Conservation (phyloP, 139 green algal species). For the Closterium sp. region DNA sequence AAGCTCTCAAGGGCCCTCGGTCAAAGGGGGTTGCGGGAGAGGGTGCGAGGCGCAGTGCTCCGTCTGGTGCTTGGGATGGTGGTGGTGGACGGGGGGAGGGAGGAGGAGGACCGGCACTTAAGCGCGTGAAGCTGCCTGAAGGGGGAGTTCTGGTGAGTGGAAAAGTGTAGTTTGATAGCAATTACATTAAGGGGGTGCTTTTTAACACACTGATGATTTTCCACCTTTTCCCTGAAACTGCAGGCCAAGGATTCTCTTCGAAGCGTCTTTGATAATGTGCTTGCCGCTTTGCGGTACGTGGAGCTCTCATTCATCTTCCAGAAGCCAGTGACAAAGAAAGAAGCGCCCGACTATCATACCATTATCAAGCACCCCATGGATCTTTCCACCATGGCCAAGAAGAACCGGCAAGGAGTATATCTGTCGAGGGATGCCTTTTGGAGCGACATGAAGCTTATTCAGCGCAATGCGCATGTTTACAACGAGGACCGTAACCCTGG, state of each 20-base stretch:
- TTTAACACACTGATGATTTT: too few relatives aligned
- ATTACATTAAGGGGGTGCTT: too few relatives aligned
- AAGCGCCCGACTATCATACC: conserved; percentile 63
- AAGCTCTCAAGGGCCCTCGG: neutral
- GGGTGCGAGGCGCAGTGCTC: neutral
- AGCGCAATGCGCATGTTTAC: conserved; percentile 7
- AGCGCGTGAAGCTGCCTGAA: neutral
- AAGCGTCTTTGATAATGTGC: conserved; percentile 27
- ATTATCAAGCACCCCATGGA: conserved; percentile 77
- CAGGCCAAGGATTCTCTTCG: neutral
- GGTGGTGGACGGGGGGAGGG: neutral
- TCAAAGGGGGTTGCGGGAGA: neutral
- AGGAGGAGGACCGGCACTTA: neutral
- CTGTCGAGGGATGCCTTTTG: neutral
- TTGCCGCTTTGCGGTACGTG: neutral
- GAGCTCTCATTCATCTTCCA: conserved; percentile 22
- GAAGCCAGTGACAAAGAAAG: conserved; percentile 21
- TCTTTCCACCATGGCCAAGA: conserved; percentile 66
- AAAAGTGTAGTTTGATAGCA: neutral
- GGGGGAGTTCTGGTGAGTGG: neutral
- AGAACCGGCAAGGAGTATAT: conserved; percentile 46
- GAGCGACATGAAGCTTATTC: conserved; percentile 15
- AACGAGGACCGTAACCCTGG: conserved; percentile 1
- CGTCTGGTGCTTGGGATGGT: neutral
- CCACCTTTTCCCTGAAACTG: too few relatives aligned